phyloP scores from a whole-genome alignment of 192 early-diverging fungal species.

The Lobosporangium transversale region DNA sequence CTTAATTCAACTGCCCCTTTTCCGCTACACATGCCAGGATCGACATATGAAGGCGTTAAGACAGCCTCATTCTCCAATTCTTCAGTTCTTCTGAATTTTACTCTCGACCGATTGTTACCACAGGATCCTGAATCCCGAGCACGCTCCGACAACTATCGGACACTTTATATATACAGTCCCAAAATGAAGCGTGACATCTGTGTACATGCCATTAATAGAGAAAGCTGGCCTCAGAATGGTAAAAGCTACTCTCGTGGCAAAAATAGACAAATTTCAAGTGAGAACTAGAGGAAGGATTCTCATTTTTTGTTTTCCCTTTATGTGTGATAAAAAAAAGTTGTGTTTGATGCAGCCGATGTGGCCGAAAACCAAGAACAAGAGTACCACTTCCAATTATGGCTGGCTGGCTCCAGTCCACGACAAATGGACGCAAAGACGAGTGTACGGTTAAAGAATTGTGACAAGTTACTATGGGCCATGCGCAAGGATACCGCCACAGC shows the following conservation, averaged over 20 bases:
- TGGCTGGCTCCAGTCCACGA: slow-evolving; percentile 18
- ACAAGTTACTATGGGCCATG: slow-evolving; percentile 9
- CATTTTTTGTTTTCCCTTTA: too few relatives aligned
- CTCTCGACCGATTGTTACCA: slow-evolving; percentile 10
- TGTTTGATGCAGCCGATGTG: slow-evolving; percentile 18
- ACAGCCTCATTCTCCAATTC: background rate
- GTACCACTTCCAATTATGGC: slow-evolving; percentile 42
- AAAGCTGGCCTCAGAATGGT: slow-evolving; percentile 29
- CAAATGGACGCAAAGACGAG: slow-evolving; percentile 16
- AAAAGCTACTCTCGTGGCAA: too few relatives aligned
- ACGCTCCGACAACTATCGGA: slow-evolving; percentile 19
- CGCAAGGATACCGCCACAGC: slow-evolving; percentile 14
- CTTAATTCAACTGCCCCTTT: too few relatives aligned
- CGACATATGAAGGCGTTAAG: too few relatives aligned
- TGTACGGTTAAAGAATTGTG: slow-evolving; percentile 1
- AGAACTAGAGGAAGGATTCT: too few relatives aligned
- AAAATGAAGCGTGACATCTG: slow-evolving; percentile 22
- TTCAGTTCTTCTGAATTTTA: slow-evolving; percentile 10
- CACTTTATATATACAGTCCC: slow-evolving; percentile 39
- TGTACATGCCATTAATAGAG: slow-evolving; percentile 12
- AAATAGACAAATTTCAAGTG: too few relatives aligned
- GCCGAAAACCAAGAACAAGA: slow-evolving; percentile 8
- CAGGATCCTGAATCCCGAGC: background rate
- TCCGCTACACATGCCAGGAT: too few relatives aligned
- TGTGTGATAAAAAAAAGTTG: too few relatives aligned